A percentile compares a stretch with the other conserved stretches of the same genome.
phyloP scores from a whole-genome alignment of 2,329 filamentous ascomycete genomes.

The Xylaria sp. region DNA sequence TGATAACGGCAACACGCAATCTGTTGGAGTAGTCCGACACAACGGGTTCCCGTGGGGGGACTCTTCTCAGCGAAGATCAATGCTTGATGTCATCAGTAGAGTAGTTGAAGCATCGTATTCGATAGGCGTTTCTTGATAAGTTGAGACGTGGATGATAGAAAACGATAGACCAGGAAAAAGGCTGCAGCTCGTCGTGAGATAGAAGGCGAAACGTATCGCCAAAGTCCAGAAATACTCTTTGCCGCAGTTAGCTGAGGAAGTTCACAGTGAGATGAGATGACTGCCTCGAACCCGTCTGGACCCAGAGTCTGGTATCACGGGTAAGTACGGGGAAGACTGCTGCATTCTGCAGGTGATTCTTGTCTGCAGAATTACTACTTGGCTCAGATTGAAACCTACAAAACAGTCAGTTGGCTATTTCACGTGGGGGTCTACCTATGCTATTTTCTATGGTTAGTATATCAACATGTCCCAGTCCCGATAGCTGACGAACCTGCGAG shows the following conservation, averaged over 20 bases:
- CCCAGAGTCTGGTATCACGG: neutral
- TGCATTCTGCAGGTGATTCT: conserved; percentile 5
- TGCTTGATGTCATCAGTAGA: neutral
- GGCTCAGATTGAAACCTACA: neutral
- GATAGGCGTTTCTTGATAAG: neutral
- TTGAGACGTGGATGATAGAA: neutral
- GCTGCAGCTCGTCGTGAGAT: neutral
- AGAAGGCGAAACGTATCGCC: neutral
- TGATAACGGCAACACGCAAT: neutral
- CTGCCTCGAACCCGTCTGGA: neutral
- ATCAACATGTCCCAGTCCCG: neutral
- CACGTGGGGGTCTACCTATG: conserved; percentile 25
- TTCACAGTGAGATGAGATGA: neutral
- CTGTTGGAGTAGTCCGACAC: neutral
- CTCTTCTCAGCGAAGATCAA: neutral
- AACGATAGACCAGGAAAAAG: neutral
- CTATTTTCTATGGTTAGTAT: conserved; percentile 1
- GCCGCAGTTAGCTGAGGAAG: conserved; percentile 16
- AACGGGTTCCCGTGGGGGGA: neutral
- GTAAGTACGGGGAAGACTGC: neutral
- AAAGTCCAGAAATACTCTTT: conserved; percentile 4
- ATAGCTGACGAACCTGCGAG: neutral
- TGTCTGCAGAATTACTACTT: neutral
- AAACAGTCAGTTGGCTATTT: neutral
- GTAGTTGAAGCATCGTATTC: neutral